These are phyloP conservation scores for Dothideomycetes sp. DNA, from an alignment of 2,329 filamentous ascomycete genomes.

Conservation along the genomic window DNA sequence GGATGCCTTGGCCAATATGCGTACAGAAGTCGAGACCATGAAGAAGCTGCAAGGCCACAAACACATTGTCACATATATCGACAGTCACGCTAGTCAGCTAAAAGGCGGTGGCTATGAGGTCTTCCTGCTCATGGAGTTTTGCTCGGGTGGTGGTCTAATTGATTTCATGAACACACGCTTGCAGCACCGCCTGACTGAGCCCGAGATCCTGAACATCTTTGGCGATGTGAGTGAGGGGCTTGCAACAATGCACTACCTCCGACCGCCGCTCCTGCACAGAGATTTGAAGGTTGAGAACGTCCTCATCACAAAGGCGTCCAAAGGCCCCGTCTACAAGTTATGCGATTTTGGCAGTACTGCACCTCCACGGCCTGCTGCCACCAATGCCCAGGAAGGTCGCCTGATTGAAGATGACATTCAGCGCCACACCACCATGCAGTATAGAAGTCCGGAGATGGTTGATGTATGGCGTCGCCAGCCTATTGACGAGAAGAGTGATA, in stretches of 20 bases:
- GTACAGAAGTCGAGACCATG: constrained; percentile 98
- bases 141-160: constrained; percentile 86
- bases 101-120: constrained; percentile 93
- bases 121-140: constrained; percentile 97
- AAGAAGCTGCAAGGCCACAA: constrained; percentile 96
- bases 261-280: constrained; percentile 82
- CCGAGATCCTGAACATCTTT: constrained; percentile 95
- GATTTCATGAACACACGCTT: constrained; percentile 99
- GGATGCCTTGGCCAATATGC: constrained; percentile 87
- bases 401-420: constrained; percentile 95
- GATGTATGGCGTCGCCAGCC: constrained; percentile 94
- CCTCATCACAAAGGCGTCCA: constrained; percentile 58
- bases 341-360: constrained; percentile 97
- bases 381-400: constrained; percentile 77
- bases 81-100: constrained; percentile 93
- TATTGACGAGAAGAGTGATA: constrained; percentile 97
- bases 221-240: constrained; percentile 92
- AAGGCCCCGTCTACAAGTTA: constrained; percentile 76
- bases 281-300: constrained; percentile 98
- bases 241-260: constrained; percentile 98
- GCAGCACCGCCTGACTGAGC: constrained; percentile 92
- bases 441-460: constrained; percentile 96
- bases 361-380: constrained; percentile 71
- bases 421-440: constrained; percentile 93
- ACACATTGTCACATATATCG: constrained; percentile 95